Evolutionary conservation across 768 basidiomycete genomes (phyloP).

Genomic region (Hirschioporus abietinus): DNA sequence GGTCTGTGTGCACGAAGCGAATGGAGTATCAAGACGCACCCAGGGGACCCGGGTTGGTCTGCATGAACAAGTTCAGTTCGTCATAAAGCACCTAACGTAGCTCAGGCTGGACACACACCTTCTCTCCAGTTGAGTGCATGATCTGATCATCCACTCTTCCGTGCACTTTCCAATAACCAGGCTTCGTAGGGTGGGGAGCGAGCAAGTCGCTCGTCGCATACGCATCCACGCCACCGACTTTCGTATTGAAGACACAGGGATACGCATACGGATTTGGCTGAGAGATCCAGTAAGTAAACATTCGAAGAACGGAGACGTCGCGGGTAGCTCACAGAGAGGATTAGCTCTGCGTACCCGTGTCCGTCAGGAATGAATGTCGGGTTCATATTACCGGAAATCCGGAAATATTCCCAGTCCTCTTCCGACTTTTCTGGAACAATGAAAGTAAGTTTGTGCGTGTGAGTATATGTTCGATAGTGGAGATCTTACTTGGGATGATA

Average conservation of each 20-base stretch:
- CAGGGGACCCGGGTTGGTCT: conserved; percentile 27
- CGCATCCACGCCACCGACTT: conserved; percentile 24
- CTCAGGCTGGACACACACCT: conserved; percentile 24
- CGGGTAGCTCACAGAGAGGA: conserved; percentile 29
- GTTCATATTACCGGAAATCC: conserved; percentile 17
- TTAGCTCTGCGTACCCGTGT: conserved; percentile 28
- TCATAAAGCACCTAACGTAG: not conserved
- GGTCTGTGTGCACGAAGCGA: no score
- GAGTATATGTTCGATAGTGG: not conserved
- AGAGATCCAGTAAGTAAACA: no score
- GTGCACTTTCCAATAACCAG: conserved; percentile 29
- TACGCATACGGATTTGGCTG: not conserved
- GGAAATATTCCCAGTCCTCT: conserved; percentile 31
- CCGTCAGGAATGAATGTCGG: conserved; percentile 24
- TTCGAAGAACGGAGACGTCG: not conserved
- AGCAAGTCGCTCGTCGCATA: conserved; percentile 39
- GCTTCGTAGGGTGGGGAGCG: conserved; percentile 33
- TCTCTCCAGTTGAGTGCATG: conserved; percentile 27
- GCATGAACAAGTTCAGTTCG: not conserved
- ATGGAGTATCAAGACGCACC: conserved; percentile 3
- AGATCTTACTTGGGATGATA: not conserved
- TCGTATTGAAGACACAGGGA: conserved; percentile 27
- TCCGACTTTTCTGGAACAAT: not conserved
- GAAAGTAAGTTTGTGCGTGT: not conserved
- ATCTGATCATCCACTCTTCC: conserved; percentile 31